Conservation (phyloP, 805 yeast species). For the Blastobotrys attinorum region DNA sequence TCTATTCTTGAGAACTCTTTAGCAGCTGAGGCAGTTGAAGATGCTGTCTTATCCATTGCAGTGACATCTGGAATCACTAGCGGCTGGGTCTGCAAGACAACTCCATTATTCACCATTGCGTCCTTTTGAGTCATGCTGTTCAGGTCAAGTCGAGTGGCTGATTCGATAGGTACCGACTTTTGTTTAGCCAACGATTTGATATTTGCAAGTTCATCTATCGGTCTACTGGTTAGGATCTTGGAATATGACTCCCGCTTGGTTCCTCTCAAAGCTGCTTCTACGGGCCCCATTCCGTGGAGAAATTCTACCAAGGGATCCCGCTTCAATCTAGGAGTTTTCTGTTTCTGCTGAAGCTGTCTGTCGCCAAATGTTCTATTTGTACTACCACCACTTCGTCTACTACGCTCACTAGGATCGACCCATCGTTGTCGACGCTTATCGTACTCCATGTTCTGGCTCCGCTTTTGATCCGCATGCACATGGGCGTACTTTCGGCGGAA, state of each 20-base stretch:
- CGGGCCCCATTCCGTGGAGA: constrained; percentile 70
- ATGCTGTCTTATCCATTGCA: too few species aligned
- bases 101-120: constrained; percentile 79
- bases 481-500: constrained; percentile 58
- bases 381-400: not conserved
- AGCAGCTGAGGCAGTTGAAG: too few species aligned
- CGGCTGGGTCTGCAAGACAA: constrained; percentile 61
- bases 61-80: constrained; percentile 31
- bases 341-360: not conserved
- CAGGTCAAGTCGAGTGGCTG: constrained; percentile 34
- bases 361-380: not conserved
- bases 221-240: constrained; percentile 42
- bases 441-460: constrained; percentile 17
- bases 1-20: too few species aligned
- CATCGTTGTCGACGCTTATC: constrained; percentile 14
- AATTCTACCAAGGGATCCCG: constrained; percentile 42
- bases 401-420: not conserved
- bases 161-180: constrained; percentile 33
- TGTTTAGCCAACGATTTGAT: constrained; percentile 43
- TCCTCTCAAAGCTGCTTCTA: constrained; percentile 57
- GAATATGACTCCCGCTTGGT: constrained; percentile 43
- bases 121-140: constrained; percentile 56
- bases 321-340: not conserved
- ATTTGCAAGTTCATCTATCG: too few species aligned
- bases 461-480: constrained; percentile 47